Evolutionary conservation across 805 yeast genomes (phyloP).

Genomic region (Kluyveromyces siamensis): DNA sequence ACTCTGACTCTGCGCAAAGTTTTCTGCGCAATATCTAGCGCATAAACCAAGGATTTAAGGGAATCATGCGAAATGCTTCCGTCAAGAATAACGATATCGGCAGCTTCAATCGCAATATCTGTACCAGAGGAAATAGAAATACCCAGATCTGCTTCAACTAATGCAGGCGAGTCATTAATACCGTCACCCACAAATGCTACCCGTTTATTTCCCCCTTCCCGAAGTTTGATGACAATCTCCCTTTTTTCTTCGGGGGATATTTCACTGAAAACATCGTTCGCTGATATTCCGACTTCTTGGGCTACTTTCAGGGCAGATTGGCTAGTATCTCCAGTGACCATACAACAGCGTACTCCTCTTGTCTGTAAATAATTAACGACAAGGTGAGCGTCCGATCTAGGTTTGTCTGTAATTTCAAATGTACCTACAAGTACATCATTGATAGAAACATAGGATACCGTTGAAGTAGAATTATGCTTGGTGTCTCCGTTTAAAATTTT

Average conservation of each 20-base stretch:
- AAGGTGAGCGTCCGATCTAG: conserved; percentile 55
- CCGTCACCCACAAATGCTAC: conserved; percentile 97
- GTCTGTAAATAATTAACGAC: conserved; percentile 47
- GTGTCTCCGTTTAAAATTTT: conserved; percentile 25
- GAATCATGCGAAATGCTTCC: conserved; percentile 20
- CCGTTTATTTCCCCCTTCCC: conserved; percentile 30
- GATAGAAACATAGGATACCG: conserved; percentile 50
- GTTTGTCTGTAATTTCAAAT: conserved; percentile 55
- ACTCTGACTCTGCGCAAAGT: conserved; percentile 68
- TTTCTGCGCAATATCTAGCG: conserved; percentile 56
- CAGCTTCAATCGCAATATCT: conserved; percentile 95
- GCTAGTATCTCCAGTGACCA: conserved; percentile 83
- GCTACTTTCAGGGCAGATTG: conserved; percentile 61
- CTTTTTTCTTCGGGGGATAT: conserved; percentile 74
- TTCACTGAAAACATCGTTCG: conserved; percentile 59
- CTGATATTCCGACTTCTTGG: conserved; percentile 53
- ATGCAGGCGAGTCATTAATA: conserved; percentile 94
- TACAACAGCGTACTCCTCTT: conserved; percentile 56
- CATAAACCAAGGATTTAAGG: conserved; percentile 45
- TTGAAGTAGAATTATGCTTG: conserved; percentile 18
- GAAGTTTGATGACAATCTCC: conserved; percentile 50
- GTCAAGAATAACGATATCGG: conserved; percentile 74
- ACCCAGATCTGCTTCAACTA: conserved; percentile 81
- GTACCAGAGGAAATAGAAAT: conserved; percentile 89
- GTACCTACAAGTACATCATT: conserved; percentile 53